Percentiles rank a stretch among this genome's conserved stretches.
These are phyloP conservation scores for Aspergillus pseudonomiae DNA, from an alignment of 2,329 filamentous ascomycete species.

Conservation along the genomic window DNA sequence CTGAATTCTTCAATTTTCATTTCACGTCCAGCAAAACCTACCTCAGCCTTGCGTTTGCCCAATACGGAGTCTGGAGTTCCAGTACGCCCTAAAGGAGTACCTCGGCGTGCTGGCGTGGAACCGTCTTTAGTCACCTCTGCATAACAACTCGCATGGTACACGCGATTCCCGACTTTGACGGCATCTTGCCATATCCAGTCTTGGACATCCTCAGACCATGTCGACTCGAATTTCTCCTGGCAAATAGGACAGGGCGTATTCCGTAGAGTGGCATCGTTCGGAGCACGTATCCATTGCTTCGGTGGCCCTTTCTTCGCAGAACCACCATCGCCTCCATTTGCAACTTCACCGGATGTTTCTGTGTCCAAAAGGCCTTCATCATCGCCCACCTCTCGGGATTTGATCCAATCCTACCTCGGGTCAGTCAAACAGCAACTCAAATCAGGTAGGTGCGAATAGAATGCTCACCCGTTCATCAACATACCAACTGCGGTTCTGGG, in stretches of 20 bases:
- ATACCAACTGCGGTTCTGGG: slow-evolving; percentile 93
- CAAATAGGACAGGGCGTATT: slow-evolving; percentile 89
- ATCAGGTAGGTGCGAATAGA: not conserved
- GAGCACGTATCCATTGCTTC: slow-evolving; percentile 77
- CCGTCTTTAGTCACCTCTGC: slow-evolving; percentile 75
- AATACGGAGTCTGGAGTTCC: slow-evolving; percentile 66
- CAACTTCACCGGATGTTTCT: slow-evolving; percentile 42
- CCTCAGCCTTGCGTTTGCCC: slow-evolving; percentile 76
- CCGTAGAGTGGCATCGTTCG: slow-evolving; percentile 72
- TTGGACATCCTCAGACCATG: slow-evolving; percentile 89
- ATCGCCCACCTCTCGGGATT: slow-evolving; percentile 78
- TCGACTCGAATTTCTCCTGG: slow-evolving; percentile 90
- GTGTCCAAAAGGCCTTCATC: slow-evolving; percentile 52
- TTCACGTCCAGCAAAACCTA: slow-evolving; percentile 28
- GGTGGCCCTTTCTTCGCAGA: slow-evolving; percentile 59
- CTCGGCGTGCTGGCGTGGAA: slow-evolving; percentile 35
- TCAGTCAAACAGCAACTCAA: slow-evolving; percentile 13
- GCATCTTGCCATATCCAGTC: slow-evolving; percentile 98
- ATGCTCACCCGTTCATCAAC: slow-evolving; percentile 77
- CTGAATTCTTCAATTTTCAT: not conserved
- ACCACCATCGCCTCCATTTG: slow-evolving; percentile 43
- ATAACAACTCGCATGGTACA: slow-evolving; percentile 90
- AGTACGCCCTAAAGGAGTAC: slow-evolving; percentile 45
- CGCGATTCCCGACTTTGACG: slow-evolving; percentile 72
- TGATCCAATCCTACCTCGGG: slow-evolving; percentile 76